Base-by-base conservation (phyloP, 768 basidiomycete genomes). In the Arthromyces matolae region DNA sequence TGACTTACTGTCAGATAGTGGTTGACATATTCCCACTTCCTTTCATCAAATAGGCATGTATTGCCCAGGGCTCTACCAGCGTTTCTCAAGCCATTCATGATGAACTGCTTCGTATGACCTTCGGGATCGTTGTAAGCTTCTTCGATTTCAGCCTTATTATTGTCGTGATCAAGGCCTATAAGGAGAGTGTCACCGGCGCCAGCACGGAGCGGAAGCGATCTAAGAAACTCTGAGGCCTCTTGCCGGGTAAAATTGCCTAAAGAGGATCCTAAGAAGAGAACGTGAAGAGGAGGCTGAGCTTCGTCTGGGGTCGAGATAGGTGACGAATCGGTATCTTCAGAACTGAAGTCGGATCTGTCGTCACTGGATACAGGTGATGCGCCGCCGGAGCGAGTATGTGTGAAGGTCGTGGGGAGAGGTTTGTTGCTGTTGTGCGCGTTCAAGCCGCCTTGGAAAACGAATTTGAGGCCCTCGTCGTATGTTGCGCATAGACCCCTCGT, bases 231-330 rank as follows among this genome's bases (percentile, higher is more conserved):
- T 0, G 75, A 77, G 8, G 85, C 88, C 19, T 78, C 85, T 4
- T 72, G 70, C 10, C 92, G 78, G 5, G 73, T 58, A 64, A 98
- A 97, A 71, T 97, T 98, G 6, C 94, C 96, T 6, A 98, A 63
- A 0, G 91, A 90, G 0, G 89, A 93, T 0, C 95, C 96, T 14
- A 98, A 72, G 71, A 96, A 97, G 51, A 98, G 71, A 44, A 97
- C 71, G 60, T 96, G 93, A 25, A 92, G 64, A 12, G 88, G 84
- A 2, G 69, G 64, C 36, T 70, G 63, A 18, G 60, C 56, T 20
- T 65, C 65, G 18, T 74, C 79, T 33, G 76, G 78, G 1, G 77
- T 79, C 18, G 80, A 77, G 8, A 73, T 72, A 3, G 66, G 54
- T 9, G 76, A 60, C 8, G 54, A 43, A 7, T 58, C 56, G 12